Evolutionary conservation across 306 rosid genomes (phyloP), one percentile per base, ranked within the genome.

Genomic region (Prunus armeniaca): DNA sequence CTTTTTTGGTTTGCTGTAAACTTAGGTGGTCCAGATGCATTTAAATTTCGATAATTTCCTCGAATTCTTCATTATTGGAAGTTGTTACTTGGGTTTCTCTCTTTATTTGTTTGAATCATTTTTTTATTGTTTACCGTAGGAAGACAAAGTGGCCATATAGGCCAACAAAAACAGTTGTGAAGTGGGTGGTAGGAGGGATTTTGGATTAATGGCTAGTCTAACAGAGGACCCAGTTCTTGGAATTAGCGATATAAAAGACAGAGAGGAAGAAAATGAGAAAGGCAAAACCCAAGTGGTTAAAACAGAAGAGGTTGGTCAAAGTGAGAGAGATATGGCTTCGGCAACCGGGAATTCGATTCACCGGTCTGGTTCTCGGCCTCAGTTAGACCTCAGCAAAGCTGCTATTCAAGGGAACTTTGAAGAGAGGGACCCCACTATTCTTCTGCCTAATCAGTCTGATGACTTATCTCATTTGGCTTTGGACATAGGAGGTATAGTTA

Each of bases 381-480:
- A 88, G 77, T 89, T 96, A 57, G 99, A 96, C 85, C 93, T 92
- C 7, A 96, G 98, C 85, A 96, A 96, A 78, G 99, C 99, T 62
- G 96, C 92, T 71, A 92, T 96, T 81, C 87, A 91, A 78, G 92
- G 90, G 1, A 91, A 87, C 84, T 87, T 85, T 24, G 98, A 89
- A 83, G 98, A 88, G 87, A 92, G 86, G 77, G 86, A 93, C 81
- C 99, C 98, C 19, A 88, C 97, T 13, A 96, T 96, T 69, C 85
- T 96, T 78, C 79, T 92, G 86, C 99, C 99, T 24, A 96, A 96
- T 74, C 99, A 96, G 80, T 92, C 99, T 72, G 98, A 96, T 86
- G 96, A 96, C 78, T 74, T 96, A 30, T 91, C 93, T 80, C 99
- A 92, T 73, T 81, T 96, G 9, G 97, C 98, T 78, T 84, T 96